Conservation (phyloP, 768 basidiomycete genomes). For the Auriscalpium microsporum region DNA sequence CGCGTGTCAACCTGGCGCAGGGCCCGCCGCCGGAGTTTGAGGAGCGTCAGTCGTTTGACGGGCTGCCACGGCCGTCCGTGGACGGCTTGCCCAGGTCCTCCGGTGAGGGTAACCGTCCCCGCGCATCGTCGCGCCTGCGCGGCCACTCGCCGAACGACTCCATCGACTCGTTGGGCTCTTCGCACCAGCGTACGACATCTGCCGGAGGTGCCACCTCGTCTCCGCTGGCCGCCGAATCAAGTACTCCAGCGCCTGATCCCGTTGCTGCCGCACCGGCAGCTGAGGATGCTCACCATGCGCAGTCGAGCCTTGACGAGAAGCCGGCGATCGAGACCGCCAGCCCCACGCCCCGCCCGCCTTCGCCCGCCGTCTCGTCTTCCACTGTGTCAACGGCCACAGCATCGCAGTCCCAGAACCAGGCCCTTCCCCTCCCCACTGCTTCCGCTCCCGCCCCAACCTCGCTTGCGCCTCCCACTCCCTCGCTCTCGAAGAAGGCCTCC, state of each 20-base stretch:
- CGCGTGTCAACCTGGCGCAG: constrained; percentile 28
- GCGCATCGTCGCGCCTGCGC: constrained; percentile 1
- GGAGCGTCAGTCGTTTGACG: constrained; percentile 7
- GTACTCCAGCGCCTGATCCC: too few species aligned
- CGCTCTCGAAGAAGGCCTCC: neutral
- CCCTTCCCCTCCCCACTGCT: neutral
- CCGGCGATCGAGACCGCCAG: neutral
- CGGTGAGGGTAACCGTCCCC: neutral
- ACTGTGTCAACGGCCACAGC: neutral
- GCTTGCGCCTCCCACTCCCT: neutral
- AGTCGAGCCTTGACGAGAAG: neutral
- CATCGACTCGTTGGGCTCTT: neutral
- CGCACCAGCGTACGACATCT: neutral
- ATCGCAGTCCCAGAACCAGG: neutral
- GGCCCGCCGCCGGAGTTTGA: constrained; percentile 49
- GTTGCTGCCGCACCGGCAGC: neutral
- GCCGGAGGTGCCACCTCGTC: neutral
- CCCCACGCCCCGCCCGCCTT: neutral
- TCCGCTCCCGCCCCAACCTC: neutral
- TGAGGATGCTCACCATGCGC: neutral
- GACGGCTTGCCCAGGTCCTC: too few species aligned
- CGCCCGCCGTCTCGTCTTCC: neutral
- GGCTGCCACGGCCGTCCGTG: constrained; percentile 1
- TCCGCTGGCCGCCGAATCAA: neutral
- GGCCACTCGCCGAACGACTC: neutral